Conservation (phyloP, 345 rosid species). For the Syzygium oleosum region DNA sequence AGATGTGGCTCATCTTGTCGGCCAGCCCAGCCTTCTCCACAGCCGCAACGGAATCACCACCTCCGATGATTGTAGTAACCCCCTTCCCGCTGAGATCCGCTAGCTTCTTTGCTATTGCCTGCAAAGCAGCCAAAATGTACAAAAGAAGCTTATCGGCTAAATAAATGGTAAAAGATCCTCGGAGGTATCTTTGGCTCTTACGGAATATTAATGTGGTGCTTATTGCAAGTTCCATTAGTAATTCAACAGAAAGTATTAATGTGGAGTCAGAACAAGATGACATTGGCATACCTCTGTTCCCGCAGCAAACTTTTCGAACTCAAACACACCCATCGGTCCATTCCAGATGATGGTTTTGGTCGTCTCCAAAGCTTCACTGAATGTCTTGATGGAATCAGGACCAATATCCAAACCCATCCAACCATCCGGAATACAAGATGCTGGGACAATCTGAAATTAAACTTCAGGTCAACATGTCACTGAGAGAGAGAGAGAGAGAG, state of each 20-base stretch:
- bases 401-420: slow-evolving; percentile 99
- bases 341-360: slow-evolving; percentile 89
- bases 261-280: neutral
- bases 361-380: slow-evolving; percentile 54
- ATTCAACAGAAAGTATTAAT: neutral
- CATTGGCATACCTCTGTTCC: slow-evolving; percentile 68
- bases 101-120: slow-evolving; percentile 83
- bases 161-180: neutral
- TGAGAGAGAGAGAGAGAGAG: neutral
- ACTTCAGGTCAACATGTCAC: neutral
- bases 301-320: slow-evolving; percentile 78
- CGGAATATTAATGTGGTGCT: neutral
- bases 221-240: neutral
- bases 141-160: neutral
- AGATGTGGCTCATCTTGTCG: slow-evolving; percentile 94
- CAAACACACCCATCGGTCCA: slow-evolving; percentile 98
- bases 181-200: neutral
- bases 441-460: slow-evolving; percentile 59
- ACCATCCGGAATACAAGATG: slow-evolving; percentile 70
- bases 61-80: slow-evolving; percentile 92
- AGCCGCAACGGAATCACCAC: slow-evolving; percentile 96
- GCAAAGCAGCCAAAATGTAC: neutral
- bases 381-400: slow-evolving; percentile 70
- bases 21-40: slow-evolving; percentile 93
- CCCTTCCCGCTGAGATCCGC: slow-evolving; percentile 79